Percentiles rank a stretch among this genome's conserved stretches.
Evolutionary conservation across 2,329 filamentous ascomycete genomes (phyloP).

Genomic region (Ophiostoma perfectum): DNA sequence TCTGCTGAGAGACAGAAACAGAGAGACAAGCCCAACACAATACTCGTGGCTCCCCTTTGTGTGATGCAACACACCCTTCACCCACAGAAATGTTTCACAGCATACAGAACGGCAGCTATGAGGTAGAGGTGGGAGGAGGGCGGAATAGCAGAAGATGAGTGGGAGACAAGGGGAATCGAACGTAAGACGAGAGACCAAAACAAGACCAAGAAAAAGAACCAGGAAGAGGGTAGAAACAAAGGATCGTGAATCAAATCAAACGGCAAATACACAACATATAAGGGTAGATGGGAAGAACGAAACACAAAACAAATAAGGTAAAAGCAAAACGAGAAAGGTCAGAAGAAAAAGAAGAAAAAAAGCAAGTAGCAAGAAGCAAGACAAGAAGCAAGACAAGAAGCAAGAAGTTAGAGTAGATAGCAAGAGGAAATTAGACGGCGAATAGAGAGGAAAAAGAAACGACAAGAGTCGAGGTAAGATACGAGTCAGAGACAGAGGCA

Average conservation of each 20-base stretch:
- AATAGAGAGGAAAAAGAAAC: background rate
- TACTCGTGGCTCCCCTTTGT: constrained; percentile 1
- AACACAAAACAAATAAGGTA: background rate
- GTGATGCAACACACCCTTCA: constrained; percentile 9
- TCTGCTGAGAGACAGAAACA: background rate
- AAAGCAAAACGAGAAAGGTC: background rate
- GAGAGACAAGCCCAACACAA: background rate
- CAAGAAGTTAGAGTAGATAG: background rate
- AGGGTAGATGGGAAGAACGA: background rate
- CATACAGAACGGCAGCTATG: constrained; percentile 9
- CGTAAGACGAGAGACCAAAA: background rate
- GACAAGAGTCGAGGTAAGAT: background rate
- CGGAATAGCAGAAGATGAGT: too few relatives aligned
- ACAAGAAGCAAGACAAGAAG: background rate
- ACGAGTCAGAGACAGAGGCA: background rate
- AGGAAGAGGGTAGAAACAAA: background rate
- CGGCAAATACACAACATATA: background rate
- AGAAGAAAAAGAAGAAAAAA: background rate
- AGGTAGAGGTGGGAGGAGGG: background rate
- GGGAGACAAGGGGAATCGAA: too few relatives aligned
- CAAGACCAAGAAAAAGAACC: background rate
- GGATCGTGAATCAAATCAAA: background rate
- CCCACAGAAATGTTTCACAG: background rate
- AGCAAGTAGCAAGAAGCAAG: background rate
- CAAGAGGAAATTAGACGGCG: background rate